These are phyloP conservation scores for Eucalyptus cloeziana DNA, from an alignment of 345 rosid species.

Conservation along the genomic window DNA sequence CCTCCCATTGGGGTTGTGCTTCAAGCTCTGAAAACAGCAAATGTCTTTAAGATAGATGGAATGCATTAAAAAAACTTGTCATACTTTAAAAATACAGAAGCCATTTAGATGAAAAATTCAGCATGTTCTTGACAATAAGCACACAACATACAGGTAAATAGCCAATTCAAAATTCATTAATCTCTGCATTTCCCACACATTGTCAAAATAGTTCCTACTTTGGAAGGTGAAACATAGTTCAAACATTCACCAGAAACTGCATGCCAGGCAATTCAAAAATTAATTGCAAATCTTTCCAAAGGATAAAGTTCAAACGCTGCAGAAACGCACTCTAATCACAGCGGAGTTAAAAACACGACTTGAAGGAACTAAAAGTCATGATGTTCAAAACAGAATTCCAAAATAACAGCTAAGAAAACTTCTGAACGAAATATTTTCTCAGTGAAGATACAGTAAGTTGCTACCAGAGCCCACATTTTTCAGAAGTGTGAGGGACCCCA, in stretches of 20 bases:
- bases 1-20: slow-evolving; percentile 97
- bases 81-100: background rate
- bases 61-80: background rate
- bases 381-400: background rate
- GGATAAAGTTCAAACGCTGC: background rate
- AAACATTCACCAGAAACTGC: background rate
- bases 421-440: background rate
- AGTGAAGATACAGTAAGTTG: background rate
- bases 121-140: background rate
- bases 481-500: background rate
- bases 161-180: background rate
- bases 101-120: background rate
- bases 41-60: background rate
- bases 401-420: background rate
- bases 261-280: background rate
- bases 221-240: background rate
- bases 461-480: background rate
- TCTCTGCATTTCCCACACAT: background rate
- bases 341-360: background rate
- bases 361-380: background rate
- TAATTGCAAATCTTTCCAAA: background rate
- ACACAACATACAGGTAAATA: background rate
- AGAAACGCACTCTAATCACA: background rate
- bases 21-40: slow-evolving; percentile 54
- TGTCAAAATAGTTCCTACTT: background rate